These are phyloP conservation scores for Hippophae tibetana DNA, from an alignment of 306 rosid species.

Conservation along the genomic window DNA sequence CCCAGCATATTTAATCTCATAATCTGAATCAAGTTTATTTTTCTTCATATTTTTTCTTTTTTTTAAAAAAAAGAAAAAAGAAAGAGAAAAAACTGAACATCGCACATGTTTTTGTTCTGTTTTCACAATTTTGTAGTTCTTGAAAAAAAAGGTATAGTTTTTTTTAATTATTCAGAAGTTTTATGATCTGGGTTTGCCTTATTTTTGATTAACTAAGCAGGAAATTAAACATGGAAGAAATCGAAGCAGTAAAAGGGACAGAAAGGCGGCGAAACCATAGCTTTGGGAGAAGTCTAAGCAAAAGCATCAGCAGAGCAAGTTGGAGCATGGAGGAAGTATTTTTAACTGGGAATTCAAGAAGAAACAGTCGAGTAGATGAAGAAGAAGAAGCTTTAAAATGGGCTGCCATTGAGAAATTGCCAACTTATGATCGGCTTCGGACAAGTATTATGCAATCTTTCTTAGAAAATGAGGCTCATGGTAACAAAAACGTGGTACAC, in stretches of 20 bases:
- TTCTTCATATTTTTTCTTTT: too few species aligned
- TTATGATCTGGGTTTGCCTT: not conserved
- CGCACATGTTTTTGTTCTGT: too few species aligned
- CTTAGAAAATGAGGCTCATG: slow-evolving; percentile 22
- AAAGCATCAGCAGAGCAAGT: slow-evolving; percentile 55
- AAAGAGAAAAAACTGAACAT: too few species aligned
- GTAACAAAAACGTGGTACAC: slow-evolving; percentile 24
- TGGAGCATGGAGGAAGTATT: slow-evolving; percentile 86
- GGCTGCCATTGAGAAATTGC: slow-evolving; percentile 92
- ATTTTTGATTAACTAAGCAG: not conserved
- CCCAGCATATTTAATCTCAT: too few species aligned
- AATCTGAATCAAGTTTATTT: too few species aligned
- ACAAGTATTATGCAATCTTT: slow-evolving; percentile 62
- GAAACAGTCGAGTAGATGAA: slow-evolving; percentile 42
- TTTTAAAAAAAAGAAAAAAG: too few species aligned
- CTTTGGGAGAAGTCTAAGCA: slow-evolving; percentile 43
- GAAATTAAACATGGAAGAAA: slow-evolving; percentile 37
- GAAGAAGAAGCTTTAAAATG: slow-evolving; percentile 91
- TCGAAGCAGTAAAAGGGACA: slow-evolving; percentile 8
- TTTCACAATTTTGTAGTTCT: too few species aligned
- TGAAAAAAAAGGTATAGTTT: not conserved
- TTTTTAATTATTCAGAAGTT: not conserved
- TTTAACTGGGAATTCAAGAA: slow-evolving; percentile 41
- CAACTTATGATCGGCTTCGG: slow-evolving; percentile 70
- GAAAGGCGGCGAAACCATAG: slow-evolving; percentile 20